Conservation (phyloP, 345 rosid species). For the Rhodamnia argentea region DNA sequence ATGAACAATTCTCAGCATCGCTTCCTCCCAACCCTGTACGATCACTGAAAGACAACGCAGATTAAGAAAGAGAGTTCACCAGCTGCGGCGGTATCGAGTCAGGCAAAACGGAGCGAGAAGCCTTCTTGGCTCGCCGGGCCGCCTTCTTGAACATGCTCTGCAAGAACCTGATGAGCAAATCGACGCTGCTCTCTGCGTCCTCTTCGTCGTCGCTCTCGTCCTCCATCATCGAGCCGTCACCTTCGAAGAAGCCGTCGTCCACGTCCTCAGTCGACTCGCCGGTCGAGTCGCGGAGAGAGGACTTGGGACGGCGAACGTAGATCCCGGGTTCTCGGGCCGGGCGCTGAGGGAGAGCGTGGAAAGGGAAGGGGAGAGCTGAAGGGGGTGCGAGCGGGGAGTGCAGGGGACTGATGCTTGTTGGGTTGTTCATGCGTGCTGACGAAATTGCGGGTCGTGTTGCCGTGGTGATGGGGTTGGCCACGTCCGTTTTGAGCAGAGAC, state of each 20-base stretch:
- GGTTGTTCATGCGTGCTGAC: neutral
- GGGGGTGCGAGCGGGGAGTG: neutral
- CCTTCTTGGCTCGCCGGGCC: constrained; percentile 65
- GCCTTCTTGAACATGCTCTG: constrained; percentile 50
- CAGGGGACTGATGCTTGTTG: neutral
- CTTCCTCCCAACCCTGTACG: neutral
- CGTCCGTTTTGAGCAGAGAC: neutral
- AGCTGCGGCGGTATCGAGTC: constrained; percentile 51
- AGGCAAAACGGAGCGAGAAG: constrained; percentile 57
- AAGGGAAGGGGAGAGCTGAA: neutral
- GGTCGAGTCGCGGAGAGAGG: constrained; percentile 25
- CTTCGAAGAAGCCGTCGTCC: constrained; percentile 33
- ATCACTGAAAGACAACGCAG: neutral
- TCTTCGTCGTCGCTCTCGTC: constrained; percentile 42
- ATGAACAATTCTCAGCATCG: neutral
- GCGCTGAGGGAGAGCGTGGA: constrained; percentile 4
- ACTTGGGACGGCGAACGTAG: neutral
- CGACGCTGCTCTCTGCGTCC: constrained; percentile 60
- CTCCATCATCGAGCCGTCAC: constrained; percentile 11
- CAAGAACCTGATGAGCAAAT: constrained; percentile 56
- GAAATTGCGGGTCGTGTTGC: neutral
- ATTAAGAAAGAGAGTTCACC: constrained; percentile 18
- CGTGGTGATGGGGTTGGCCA: neutral
- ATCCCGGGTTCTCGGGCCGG: constrained; percentile 11
- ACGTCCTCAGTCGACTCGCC: constrained; percentile 23